phyloP scores from a whole-genome alignment of 768 basidiomycete genomes.

The Suillus fuscotomentosus region DNA sequence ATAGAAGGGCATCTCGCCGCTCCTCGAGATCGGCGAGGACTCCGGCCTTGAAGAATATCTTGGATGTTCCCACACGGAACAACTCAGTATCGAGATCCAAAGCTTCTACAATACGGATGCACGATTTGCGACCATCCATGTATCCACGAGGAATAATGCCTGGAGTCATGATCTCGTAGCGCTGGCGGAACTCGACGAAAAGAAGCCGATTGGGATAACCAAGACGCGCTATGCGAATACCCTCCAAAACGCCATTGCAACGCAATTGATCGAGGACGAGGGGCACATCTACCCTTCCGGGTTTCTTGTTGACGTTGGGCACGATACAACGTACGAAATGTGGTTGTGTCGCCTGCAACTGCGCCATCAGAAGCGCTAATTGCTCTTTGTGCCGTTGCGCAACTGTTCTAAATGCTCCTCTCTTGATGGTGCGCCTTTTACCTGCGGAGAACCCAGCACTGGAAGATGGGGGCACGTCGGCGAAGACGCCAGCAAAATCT shows the following conservation, averaged over 20 bases:
- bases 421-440: constrained; percentile 81
- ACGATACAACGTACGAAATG: constrained; percentile 99
- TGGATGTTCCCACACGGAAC: constrained; percentile 93
- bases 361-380: constrained; percentile 84
- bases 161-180: constrained; percentile 94
- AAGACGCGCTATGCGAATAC: constrained; percentile 94
- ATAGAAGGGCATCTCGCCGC: constrained; percentile 81
- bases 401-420: constrained; percentile 95
- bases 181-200: constrained; percentile 95
- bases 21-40: constrained; percentile 96
- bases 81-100: constrained; percentile 82
- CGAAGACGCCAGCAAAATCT: constrained; percentile 61
- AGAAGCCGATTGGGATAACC: constrained; percentile 97
- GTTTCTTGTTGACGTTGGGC: constrained; percentile 89
- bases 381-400: constrained; percentile 97
- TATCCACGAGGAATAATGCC: constrained; percentile 93
- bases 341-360: constrained; percentile 91
- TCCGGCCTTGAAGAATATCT: constrained; percentile 99
- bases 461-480: constrained; percentile 29
- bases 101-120: constrained; percentile 84
- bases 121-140: constrained; percentile 97
- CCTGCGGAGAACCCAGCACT: constrained; percentile 37
- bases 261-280: constrained; percentile 94
- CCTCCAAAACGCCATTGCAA: constrained; percentile 98
- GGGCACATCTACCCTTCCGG: constrained; percentile 88